Evolutionary conservation across 768 basidiomycete genomes (phyloP), one percentile per base, ranked within the genome.

Genomic region (Mycena alexandri): DNA sequence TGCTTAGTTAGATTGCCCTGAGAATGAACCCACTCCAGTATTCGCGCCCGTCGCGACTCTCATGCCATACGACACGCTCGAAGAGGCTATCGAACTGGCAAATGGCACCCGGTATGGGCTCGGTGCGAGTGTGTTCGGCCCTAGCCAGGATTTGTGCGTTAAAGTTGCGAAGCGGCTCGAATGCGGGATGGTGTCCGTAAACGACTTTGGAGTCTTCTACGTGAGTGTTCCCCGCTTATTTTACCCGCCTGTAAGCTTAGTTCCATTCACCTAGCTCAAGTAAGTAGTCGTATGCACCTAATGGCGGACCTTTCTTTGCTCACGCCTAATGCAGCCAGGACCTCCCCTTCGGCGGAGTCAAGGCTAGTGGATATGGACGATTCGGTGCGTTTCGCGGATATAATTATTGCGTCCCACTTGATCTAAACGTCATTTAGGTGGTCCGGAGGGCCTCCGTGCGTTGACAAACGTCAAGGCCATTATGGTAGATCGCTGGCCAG

Each of bases 151-250:
- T 44, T 81, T 92, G 47, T 95, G 94, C 74, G 71, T 94, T 59
- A 82, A 90, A 53, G 91, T 99, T 22, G 96, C 96, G 33, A 89
- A 89, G 71, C 81, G 83, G 53, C 81, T 99, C 56, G 89, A 97
- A 58, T 96, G 95, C 73, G 97, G 97, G 51, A 99, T 99, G 98
- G 97, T 99, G 4, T 91, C 96, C 21, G 85, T 98, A 68, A 99
- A 99, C 73, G 98, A 99, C 80, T 98, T 95, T 75, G 95, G 88
- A 14, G 91, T 92, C 10, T 95, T 90, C 80, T 95, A 95, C 75
- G 90, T 93, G 74, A 82, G 90, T 83, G 11, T 36, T 68, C 43
- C 16, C 36, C 21, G 69, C 52, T 41, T 52, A 60, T 55, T 63
- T n/a, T 42, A 50, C 25, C 19, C 5, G 14, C 33, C 46, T 14